Percentiles rank a stretch among this genome's conserved stretches.
Evolutionary conservation across 2,329 filamentous ascomycete species (phyloP).

Genomic region (Phaeosphaeria sp.): DNA sequence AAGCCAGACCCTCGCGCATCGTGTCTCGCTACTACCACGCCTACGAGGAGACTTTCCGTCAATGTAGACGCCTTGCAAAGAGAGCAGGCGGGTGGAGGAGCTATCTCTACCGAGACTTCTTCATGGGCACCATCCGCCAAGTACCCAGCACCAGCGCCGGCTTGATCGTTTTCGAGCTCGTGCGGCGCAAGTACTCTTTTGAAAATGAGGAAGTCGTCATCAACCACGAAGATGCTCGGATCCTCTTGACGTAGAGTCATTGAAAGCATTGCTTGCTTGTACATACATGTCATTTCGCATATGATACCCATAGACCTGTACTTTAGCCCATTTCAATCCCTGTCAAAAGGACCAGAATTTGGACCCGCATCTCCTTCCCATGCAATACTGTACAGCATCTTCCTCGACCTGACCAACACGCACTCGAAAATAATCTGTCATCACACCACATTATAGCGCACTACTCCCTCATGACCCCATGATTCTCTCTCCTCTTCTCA

Average conservation of each 20-base stretch:
- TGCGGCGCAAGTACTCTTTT: slow-evolving; percentile 74
- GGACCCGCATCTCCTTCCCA: too few species aligned
- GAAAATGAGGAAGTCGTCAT: slow-evolving; percentile 60
- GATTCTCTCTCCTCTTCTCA: neutral
- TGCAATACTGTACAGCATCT: too few species aligned
- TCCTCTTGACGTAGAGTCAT: slow-evolving; percentile 58
- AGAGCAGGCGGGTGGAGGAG: slow-evolving; percentile 63
- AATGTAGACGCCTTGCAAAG: slow-evolving; percentile 65
- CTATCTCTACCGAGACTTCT: slow-evolving; percentile 76
- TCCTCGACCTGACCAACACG: too few species aligned
- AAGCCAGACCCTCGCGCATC: slow-evolving; percentile 36
- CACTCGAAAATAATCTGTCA: too few species aligned
- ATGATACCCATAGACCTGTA: slow-evolving; percentile 29
- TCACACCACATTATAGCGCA: too few species aligned
- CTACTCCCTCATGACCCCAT: too few species aligned
- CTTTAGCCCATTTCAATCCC: neutral
- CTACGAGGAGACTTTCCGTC: slow-evolving; percentile 70
- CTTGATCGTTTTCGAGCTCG: slow-evolving; percentile 78
- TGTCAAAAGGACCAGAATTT: too few species aligned
- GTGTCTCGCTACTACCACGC: slow-evolving; percentile 72
- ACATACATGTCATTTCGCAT: slow-evolving; percentile 3
- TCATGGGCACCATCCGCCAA: slow-evolving; percentile 74
- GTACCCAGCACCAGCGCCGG: slow-evolving; percentile 79
- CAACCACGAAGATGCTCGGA: slow-evolving; percentile 71
- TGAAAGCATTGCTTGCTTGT: neutral